These are phyloP conservation scores for Cercophora sp. DNA, from an alignment of 495 filamentous ascomycete genomes.

Conservation along the genomic window DNA sequence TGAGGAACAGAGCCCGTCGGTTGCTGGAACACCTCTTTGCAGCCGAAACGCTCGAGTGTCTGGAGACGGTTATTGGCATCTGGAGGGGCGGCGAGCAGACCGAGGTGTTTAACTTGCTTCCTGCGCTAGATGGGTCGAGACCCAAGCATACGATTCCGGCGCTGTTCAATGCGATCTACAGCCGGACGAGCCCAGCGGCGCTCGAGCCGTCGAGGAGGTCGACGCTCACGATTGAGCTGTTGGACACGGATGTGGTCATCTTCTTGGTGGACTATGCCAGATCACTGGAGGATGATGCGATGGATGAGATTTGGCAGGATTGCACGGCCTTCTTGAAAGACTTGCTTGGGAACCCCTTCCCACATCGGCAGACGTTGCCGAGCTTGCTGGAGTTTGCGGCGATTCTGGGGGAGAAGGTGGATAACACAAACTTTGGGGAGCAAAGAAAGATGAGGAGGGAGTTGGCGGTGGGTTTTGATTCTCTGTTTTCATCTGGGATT, in stretches of 20 bases:
- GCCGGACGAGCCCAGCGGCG: slow-evolving; percentile 77
- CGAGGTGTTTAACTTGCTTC: slow-evolving; percentile 75
- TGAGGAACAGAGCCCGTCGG: slow-evolving; percentile 82
- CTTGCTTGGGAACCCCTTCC: slow-evolving; percentile 88
- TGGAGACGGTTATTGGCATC: slow-evolving; percentile 82
- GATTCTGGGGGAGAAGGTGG: slow-evolving; percentile 85
- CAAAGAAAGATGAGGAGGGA: slow-evolving; percentile 92
- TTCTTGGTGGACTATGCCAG: slow-evolving; percentile 87
- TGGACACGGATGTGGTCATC: slow-evolving; percentile 75
- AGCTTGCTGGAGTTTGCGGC: slow-evolving; percentile 83
- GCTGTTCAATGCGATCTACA: slow-evolving; percentile 97
- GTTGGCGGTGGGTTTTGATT: slow-evolving; percentile 64
- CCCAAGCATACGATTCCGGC: slow-evolving; percentile 92
- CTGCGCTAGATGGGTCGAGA: slow-evolving; percentile 85
- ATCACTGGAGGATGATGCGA: slow-evolving; percentile 94
- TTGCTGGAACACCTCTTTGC: slow-evolving; percentile 90
- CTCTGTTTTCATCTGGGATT: neutral
- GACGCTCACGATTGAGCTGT: slow-evolving; percentile 75
- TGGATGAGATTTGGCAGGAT: slow-evolving; percentile 97
- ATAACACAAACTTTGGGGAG: slow-evolving; percentile 97
- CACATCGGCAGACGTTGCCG: slow-evolving; percentile 86
- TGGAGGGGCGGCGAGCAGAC: slow-evolving; percentile 54
- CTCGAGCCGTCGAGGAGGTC: slow-evolving; percentile 79
- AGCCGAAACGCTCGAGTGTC: slow-evolving; percentile 89
- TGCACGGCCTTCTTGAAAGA: slow-evolving; percentile 89